Percentiles rank a stretch among this genome's conserved stretches.
Conservation (phyloP, 164 flowering plant genomes). For the Brasenia schreberi region DNA sequence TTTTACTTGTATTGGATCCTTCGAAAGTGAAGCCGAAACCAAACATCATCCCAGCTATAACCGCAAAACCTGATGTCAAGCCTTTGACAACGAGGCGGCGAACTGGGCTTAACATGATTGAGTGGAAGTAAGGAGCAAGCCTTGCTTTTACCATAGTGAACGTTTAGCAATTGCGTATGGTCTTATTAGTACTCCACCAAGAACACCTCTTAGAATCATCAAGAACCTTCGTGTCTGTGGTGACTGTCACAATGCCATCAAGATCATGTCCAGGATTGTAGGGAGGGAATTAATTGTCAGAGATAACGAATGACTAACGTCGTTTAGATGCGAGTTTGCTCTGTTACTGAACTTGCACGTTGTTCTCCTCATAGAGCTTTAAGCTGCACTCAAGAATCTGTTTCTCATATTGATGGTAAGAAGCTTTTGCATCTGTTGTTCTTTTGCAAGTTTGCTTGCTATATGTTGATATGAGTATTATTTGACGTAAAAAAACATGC, state of each 20-base stretch:
- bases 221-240: constrained; percentile 82
- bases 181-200: constrained; percentile 72
- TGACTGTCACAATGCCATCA: constrained; percentile 86
- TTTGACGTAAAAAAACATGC: too few relatives aligned
- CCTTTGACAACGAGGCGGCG: constrained; percentile 50
- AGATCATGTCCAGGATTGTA: constrained; percentile 81
- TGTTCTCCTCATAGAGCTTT: too few relatives aligned
- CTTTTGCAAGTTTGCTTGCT: too few relatives aligned
- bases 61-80: constrained; percentile 29
- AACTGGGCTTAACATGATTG: constrained; percentile 46
- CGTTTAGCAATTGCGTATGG: constrained; percentile 84
- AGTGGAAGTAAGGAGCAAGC: constrained; percentile 83
- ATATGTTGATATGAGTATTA: too few relatives aligned
- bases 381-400: too few relatives aligned
- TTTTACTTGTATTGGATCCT: constrained; percentile 49
- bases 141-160: constrained; percentile 76
- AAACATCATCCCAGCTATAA: not conserved
- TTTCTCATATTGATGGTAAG: too few relatives aligned
- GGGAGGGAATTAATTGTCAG: constrained; percentile 85
- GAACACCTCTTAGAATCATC: constrained; percentile 66
- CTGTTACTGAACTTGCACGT: too few relatives aligned
- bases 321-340: too few relatives aligned
- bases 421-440: too few relatives aligned
- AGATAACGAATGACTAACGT: constrained; percentile 24
- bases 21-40: constrained; percentile 18